Conservation (phyloP, 169 alveolate species). For the Eimeria sp. region DNA sequence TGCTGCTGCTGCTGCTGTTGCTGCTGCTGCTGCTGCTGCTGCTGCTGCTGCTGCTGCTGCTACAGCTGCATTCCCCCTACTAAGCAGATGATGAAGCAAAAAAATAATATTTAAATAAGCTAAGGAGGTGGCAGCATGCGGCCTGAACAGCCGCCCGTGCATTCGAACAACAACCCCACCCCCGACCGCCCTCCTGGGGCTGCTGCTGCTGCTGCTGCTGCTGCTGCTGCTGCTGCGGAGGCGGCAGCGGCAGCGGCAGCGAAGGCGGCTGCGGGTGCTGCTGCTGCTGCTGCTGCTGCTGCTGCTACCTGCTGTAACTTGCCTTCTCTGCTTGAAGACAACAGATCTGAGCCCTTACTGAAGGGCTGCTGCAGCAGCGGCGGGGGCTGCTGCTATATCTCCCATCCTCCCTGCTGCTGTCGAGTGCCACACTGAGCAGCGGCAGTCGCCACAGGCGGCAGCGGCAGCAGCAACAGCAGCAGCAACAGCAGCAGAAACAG, state of each 20-base stretch:
- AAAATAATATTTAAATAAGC: background rate
- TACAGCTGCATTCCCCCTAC: background rate
- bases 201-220: background rate
- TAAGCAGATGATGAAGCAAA: background rate
- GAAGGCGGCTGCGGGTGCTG: no score
- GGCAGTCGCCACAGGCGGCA: background rate
- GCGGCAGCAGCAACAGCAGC: background rate
- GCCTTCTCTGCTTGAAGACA: background rate
- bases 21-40: slow-evolving; percentile 19
- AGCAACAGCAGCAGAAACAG: background rate
- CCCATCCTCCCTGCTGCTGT: no score
- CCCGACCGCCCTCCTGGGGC: slow-evolving; percentile 43
- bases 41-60: background rate
- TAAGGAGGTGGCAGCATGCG: background rate
- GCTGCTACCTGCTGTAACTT: background rate
- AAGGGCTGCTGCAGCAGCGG: background rate
- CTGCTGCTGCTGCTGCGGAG: background rate
- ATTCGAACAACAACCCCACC: slow-evolving; percentile 39
- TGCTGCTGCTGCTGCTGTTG: slow-evolving; percentile 21
- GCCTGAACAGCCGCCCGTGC: background rate
- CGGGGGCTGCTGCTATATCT: background rate
- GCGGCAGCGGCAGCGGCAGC: background rate
- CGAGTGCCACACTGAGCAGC: background rate
- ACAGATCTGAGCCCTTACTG: background rate
- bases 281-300: no score